These are phyloP conservation scores for Termitomyces sp. DNA, from an alignment of 768 basidiomycete species.

Conservation along the genomic window DNA sequence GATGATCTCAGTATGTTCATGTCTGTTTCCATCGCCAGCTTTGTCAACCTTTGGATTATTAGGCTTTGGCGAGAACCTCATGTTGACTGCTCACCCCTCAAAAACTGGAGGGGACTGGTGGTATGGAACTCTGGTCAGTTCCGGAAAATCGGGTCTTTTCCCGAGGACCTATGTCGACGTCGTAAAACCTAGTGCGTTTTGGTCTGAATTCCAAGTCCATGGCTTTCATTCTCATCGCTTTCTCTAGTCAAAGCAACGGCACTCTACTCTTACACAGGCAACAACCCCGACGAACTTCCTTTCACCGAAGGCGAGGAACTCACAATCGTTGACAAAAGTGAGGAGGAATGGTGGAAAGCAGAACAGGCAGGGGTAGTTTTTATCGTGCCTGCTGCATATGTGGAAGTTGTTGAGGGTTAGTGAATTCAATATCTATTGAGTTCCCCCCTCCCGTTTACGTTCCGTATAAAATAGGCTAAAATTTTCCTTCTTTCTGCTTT, in stretches of 20 bases:
- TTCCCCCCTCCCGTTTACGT: slow-evolving; percentile 53
- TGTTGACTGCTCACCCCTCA: slow-evolving; percentile 79
- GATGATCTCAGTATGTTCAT: slow-evolving; percentile 77
- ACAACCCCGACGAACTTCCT: slow-evolving; percentile 75
- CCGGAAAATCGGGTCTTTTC: slow-evolving; percentile 78
- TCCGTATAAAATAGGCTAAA: slow-evolving; percentile 73
- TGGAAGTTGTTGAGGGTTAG: slow-evolving; percentile 90
- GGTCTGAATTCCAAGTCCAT: not conserved
- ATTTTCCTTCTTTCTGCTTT: slow-evolving; percentile 51
- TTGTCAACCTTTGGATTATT: not conserved
- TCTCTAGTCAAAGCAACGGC: slow-evolving; percentile 64
- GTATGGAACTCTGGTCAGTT: slow-evolving; percentile 69
- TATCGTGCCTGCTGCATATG: slow-evolving; percentile 88
- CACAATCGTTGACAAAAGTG: slow-evolving; percentile 74
- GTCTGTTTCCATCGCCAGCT: not conserved
- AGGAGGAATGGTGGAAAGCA: slow-evolving; percentile 95
- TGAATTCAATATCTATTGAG: slow-evolving; percentile 49
- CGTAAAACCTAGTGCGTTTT: slow-evolving; percentile 55
- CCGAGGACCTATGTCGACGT: slow-evolving; percentile 84
- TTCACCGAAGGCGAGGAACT: slow-evolving; percentile 79
- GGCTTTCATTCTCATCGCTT: not conserved
- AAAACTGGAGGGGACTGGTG: slow-evolving; percentile 90
- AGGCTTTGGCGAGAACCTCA: slow-evolving; percentile 79
- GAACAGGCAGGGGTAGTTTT: slow-evolving; percentile 82
- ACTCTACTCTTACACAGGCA: slow-evolving; percentile 69